Conservation (phyloP, 192 early-diverging fungal species). For the Dispira parvispora region DNA sequence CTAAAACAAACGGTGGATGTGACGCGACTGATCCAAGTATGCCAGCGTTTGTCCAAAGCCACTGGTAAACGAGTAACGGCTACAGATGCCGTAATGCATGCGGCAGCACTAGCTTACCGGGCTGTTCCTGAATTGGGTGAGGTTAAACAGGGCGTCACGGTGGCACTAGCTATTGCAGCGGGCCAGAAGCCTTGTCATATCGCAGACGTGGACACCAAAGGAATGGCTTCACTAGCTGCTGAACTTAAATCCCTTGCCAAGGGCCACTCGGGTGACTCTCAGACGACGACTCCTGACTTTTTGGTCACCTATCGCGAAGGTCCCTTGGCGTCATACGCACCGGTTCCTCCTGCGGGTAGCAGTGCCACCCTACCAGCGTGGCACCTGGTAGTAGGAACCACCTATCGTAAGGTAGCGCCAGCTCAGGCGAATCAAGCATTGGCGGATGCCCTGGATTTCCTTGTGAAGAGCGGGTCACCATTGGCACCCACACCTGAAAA, state of each 20-base stretch:
- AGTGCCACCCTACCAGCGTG: conserved; percentile 40
- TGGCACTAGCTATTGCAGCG: conserved; percentile 37
- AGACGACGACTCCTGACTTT: conserved; percentile 37
- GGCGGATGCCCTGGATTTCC: conserved; percentile 18
- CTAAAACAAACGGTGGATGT: background rate
- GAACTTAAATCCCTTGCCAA: conserved; percentile 30
- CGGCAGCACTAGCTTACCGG: background rate
- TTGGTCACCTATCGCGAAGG: conserved; percentile 40
- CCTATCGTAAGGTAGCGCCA: conserved; percentile 16
- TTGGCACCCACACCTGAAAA: no score
- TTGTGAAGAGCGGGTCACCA: conserved; percentile 1
- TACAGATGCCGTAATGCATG: background rate
- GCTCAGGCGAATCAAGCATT: conserved; percentile 15
- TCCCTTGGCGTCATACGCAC: conserved; percentile 40
- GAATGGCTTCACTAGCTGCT: conserved; percentile 31
- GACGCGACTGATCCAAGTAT: conserved; percentile 14
- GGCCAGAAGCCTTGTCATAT: conserved; percentile 37
- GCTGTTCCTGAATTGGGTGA: background rate
- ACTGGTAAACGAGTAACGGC: background rate
- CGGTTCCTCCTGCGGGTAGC: conserved; percentile 33
- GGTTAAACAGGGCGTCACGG: conserved; percentile 11
- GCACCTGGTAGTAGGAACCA: conserved; percentile 45
- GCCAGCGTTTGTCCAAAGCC: conserved; percentile 14
- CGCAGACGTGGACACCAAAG: conserved; percentile 26
- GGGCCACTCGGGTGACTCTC: conserved; percentile 18